phyloP scores from a whole-genome alignment of 2,329 filamentous ascomycete genomes.

The Knufia petricola region DNA sequence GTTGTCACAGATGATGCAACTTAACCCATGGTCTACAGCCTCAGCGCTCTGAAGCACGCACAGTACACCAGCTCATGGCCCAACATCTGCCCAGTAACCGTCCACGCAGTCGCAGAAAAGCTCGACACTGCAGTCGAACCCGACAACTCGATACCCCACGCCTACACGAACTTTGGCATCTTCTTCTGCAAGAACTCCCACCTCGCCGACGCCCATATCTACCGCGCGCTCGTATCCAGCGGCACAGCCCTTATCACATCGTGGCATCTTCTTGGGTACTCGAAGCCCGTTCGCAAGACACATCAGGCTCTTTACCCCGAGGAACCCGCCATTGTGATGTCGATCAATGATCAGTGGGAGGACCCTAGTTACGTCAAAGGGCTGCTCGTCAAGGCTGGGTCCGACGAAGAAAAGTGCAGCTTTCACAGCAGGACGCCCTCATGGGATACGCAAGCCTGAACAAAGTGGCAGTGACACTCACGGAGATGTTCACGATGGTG shows the following conservation, averaged over 20 bases:
- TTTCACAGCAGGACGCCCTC: not conserved
- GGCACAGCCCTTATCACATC: slow-evolving; percentile 15
- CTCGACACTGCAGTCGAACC: slow-evolving; percentile 10
- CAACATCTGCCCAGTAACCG: not conserved
- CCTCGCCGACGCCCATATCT: slow-evolving; percentile 14
- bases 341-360: not conserved
- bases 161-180: slow-evolving; percentile 15
- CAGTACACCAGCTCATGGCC: not conserved
- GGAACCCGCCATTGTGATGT: not conserved
- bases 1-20: slow-evolving; percentile 15
- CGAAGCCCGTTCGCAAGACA: not conserved
- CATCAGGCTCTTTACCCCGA: slow-evolving; percentile 1
- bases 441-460: not conserved
- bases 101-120: slow-evolving; percentile 9
- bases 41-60: not conserved
- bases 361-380: not conserved
- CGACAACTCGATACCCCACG: slow-evolving; percentile 12
- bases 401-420: not conserved
- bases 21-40: slow-evolving; percentile 11
- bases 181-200: slow-evolving; percentile 18
- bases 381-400: not conserved
- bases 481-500: not conserved
- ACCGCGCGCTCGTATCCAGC: slow-evolving; percentile 18
- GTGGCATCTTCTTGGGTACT: slow-evolving; percentile 13
- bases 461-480: not conserved